A percentile compares a stretch with the other conserved stretches of the same genome.
These are phyloP conservation scores for Pichia exigua DNA, from an alignment of 805 yeast genomes.

Conservation along the genomic window DNA sequence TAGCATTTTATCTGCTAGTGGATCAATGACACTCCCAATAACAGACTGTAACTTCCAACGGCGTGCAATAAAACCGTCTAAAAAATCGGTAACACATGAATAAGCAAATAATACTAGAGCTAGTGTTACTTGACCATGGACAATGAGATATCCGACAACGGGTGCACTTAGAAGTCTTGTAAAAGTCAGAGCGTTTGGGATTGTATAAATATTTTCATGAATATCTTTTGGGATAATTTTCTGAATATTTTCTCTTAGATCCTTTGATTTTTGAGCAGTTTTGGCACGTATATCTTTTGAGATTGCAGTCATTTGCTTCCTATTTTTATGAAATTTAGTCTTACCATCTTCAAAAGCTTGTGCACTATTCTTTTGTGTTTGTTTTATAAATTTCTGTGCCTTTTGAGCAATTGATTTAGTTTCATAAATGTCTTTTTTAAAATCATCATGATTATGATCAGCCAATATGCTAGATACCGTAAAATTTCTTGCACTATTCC, in stretches of 20 bases:
- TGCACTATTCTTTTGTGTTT: slow-evolving; percentile 7
- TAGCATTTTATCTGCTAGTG: slow-evolving; percentile 86
- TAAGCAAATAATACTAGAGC: slow-evolving; percentile 74
- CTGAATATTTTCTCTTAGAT: slow-evolving; percentile 22
- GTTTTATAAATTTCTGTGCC: slow-evolving; percentile 2
- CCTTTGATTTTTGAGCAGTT: slow-evolving; percentile 16
- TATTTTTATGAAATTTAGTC: slow-evolving; percentile 1
- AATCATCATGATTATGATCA: not conserved
- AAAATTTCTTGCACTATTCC: not conserved
- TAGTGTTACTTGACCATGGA: slow-evolving; percentile 49
- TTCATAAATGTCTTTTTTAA: not conserved
- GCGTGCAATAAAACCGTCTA: slow-evolving; percentile 91
- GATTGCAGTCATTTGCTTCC: slow-evolving; percentile 4
- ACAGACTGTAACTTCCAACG: slow-evolving; percentile 66
- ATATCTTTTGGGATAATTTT: slow-evolving; percentile 28
- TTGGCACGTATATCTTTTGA: slow-evolving; percentile 15
- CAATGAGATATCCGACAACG: slow-evolving; percentile 67
- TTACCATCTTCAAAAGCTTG: slow-evolving; percentile 6
- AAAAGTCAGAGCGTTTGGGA: slow-evolving; percentile 81
- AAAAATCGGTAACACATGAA: slow-evolving; percentile 83
- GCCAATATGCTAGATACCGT: not conserved
- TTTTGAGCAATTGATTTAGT: not conserved
- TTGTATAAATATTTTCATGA: slow-evolving; percentile 62
- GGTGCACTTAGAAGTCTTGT: slow-evolving; percentile 82
- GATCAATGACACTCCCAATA: slow-evolving; percentile 87